Evolutionary conservation across 2,329 filamentous ascomycete genomes (phyloP).

Genomic region (Colletotrichum horii): DNA sequence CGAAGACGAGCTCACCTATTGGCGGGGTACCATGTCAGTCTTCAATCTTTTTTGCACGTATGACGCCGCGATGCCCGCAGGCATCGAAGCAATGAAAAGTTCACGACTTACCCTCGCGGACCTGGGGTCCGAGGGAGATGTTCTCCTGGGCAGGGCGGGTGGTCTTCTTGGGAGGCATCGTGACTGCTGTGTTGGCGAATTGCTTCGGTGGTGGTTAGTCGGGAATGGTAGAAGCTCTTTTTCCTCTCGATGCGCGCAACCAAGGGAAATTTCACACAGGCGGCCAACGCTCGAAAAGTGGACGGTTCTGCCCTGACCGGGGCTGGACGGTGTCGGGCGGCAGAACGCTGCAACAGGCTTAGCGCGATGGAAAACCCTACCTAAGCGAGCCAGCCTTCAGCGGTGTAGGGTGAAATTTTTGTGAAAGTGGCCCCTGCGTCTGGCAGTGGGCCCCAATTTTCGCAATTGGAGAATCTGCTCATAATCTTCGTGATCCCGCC

Average conservation of each 20-base stretch:
- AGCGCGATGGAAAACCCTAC: slow-evolving; percentile 1
- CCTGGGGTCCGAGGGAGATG: slow-evolving; percentile 96
- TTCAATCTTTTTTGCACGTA: slow-evolving; percentile 38
- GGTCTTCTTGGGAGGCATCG: slow-evolving; percentile 91
- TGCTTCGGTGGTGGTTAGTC: slow-evolving; percentile 30
- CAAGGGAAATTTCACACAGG: slow-evolving; percentile 12
- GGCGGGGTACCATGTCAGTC: slow-evolving; percentile 26
- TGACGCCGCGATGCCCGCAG: slow-evolving; percentile 88
- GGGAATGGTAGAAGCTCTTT: slow-evolving; percentile 1
- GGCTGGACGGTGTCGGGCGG: not conserved
- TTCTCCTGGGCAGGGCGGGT: slow-evolving; percentile 91
- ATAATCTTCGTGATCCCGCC: not conserved
- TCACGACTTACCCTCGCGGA: slow-evolving; percentile 80
- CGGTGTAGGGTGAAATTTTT: not conserved
- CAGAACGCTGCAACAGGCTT: not conserved
- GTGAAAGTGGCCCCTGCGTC: not conserved
- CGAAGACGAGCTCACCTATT: slow-evolving; percentile 93
- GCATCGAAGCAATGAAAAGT: slow-evolving; percentile 36
- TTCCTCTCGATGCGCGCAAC: not conserved
- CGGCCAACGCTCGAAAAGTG: not conserved
- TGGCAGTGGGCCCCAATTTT: not conserved
- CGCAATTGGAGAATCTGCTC: slow-evolving; percentile 14
- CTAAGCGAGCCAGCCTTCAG: slow-evolving; percentile 11
- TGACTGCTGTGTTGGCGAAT: slow-evolving; percentile 47
- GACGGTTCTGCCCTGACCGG: slow-evolving; percentile 10